phyloP scores from a whole-genome alignment of 2,329 filamentous ascomycete species.

The Fusarium sacchari region DNA sequence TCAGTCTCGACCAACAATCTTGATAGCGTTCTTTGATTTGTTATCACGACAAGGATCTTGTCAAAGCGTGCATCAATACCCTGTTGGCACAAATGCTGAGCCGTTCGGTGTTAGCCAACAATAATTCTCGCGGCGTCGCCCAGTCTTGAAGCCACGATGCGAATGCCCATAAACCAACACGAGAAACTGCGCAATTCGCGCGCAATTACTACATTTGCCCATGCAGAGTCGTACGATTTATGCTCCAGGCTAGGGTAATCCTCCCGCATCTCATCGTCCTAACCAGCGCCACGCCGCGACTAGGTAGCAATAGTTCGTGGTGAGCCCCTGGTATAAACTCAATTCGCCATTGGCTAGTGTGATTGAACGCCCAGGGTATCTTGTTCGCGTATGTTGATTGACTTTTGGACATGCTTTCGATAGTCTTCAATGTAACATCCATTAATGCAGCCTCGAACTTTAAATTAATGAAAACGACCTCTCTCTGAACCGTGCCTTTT shows the following conservation, averaged over 20 bases:
- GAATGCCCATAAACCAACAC: background rate
- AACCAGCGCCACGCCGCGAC: background rate
- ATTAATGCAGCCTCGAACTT: background rate
- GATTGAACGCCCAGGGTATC: background rate
- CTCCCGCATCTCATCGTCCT: background rate
- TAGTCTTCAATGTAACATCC: background rate
- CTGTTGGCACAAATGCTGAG: background rate
- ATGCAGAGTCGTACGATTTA: conserved; percentile 2
- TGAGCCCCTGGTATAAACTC: background rate
- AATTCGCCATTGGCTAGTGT: background rate
- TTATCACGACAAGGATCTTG: background rate
- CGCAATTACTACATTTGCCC: background rate
- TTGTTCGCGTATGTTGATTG: background rate
- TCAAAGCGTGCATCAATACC: background rate
- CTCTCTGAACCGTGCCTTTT: background rate
- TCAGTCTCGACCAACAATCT: background rate
- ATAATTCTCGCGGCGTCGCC: background rate
- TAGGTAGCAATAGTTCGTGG: background rate
- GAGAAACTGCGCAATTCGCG: background rate
- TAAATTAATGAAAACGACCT: background rate
- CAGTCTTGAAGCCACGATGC: background rate
- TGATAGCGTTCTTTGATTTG: background rate
- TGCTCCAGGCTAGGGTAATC: background rate
- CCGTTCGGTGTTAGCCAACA: background rate
- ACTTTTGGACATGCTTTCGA: background rate